Base-by-base conservation (phyloP, 2,329 filamentous ascomycete species). In the Sclerotinia trifoliorum region DNA sequence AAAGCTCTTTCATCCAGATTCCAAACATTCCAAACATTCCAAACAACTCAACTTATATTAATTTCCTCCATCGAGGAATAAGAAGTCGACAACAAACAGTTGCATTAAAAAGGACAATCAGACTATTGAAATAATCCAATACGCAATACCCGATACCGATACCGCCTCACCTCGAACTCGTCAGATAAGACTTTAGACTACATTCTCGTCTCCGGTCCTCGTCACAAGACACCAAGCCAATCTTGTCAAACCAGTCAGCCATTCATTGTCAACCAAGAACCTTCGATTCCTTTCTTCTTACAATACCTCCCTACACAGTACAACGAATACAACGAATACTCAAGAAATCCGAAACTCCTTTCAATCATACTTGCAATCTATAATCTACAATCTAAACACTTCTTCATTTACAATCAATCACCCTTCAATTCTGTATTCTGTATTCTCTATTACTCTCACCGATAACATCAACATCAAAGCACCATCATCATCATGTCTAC, bases 401-500 rank as follows among this genome's bases (percentile, higher is more conserved):
- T 26, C n/a, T 8, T 15, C 26, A 2, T 46, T 39, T 24, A 39
- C 13, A 48, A 3, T 61, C 29, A 44, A 17, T 21, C 52, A 44
- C 17, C 44, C 51, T 32, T 65, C 6, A 42, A 15, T 19, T 29
- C 21, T 5, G 11, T 35, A 42, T 42, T 21, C 29, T 29, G 29
- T 29, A 13, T 24, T 26, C 21, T 5, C 11, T 24, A 42, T 42
- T 21, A 29, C 10, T 39, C 61, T 54, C 46, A 54, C 32, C n/a
- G 26, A 52, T 42, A 49, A 62, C 48, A 32, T 19, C 7, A 11
- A 11, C 15, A 1, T 48, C 42, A 19, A 46, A 24, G 15, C 52
- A 21, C 44, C 24, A 52, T 35, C 46, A 51, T 24, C 65, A 44
- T 51, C 44, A 78, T 78, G 76, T 68, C 62, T 69, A 73, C 72